These are phyloP conservation scores for Penicillium rolfsii DNA, from an alignment of 2,329 filamentous ascomycete species.

Conservation along the genomic window DNA sequence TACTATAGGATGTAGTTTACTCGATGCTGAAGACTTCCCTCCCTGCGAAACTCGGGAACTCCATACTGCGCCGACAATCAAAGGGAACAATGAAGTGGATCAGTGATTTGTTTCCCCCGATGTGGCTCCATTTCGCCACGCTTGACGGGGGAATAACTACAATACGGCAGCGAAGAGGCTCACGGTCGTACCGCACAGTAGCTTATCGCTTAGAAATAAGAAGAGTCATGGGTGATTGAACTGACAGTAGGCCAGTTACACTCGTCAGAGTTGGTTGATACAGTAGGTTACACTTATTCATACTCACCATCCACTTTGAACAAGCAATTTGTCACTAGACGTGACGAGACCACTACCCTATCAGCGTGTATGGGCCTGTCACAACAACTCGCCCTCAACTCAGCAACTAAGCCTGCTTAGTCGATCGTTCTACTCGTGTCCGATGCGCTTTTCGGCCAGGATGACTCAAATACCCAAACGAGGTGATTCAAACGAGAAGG, in stretches of 20 bases:
- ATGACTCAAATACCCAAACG: not conserved
- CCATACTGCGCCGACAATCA: not conserved
- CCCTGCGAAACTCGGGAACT: not conserved
- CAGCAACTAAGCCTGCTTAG: not conserved
- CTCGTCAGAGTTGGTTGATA: not conserved
- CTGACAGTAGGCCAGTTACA: not conserved
- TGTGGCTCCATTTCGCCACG: constrained; percentile 5
- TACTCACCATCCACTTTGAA: not conserved
- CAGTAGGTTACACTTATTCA: not conserved
- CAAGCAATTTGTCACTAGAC: not conserved
- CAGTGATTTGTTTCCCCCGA: not conserved
- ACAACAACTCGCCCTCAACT: not conserved
- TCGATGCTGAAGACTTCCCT: not conserved
- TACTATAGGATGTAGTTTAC: not conserved
- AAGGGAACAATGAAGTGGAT: constrained; percentile 8
- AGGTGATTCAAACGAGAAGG: not conserved
- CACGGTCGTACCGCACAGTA: too few species aligned
- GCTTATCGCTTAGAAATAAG: too few species aligned
- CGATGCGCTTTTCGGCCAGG: not conserved
- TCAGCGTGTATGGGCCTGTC: too few species aligned
- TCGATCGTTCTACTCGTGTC: not conserved
- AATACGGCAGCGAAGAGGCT: too few species aligned
- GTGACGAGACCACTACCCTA: too few species aligned
- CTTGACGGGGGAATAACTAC: not conserved
- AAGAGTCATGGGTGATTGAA: too few species aligned